These are phyloP conservation scores for Lepraria neglecta DNA, from an alignment of 495 filamentous ascomycete genomes.

Conservation along the genomic window DNA sequence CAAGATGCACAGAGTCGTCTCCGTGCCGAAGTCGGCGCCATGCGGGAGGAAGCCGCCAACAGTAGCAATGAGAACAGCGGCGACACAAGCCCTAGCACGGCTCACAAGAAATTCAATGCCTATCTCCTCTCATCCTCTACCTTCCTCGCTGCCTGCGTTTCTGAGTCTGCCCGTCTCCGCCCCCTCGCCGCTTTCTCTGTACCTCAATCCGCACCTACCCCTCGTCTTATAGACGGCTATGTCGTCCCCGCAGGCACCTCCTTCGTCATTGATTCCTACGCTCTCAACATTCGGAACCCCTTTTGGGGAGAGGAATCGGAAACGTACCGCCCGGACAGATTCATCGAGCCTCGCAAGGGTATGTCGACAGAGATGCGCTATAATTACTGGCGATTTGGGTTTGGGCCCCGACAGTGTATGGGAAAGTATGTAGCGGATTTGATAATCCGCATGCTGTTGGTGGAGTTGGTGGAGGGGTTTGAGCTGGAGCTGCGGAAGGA, in stretches of 20 bases:
- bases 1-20: constrained; percentile 29
- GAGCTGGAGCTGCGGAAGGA: background rate
- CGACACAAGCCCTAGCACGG: no score
- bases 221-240: constrained; percentile 29
- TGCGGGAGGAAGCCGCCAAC: background rate
- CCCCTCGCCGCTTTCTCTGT: constrained; percentile 37
- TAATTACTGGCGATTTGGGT: constrained; percentile 33
- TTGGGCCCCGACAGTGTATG: constrained; percentile 34
- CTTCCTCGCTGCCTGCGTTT: constrained; percentile 31
- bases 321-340: constrained; percentile 30
- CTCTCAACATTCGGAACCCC: constrained; percentile 35
- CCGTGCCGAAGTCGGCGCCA: constrained; percentile 24
- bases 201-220: constrained; percentile 34
- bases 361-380: constrained; percentile 26
- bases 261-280: constrained; percentile 37
- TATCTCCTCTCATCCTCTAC: constrained; percentile 17
- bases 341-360: constrained; percentile 14
- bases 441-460: constrained; percentile 27
- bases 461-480: background rate
- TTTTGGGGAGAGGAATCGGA: constrained; percentile 34
- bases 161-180: constrained; percentile 35
- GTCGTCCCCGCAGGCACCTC: constrained; percentile 30
- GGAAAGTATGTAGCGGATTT: constrained; percentile 31
- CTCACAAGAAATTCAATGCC: background rate
- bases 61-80: no score